Conservation (phyloP, 2,329 filamentous ascomycete genomes). For the Magnaporthales sp. region DNA sequence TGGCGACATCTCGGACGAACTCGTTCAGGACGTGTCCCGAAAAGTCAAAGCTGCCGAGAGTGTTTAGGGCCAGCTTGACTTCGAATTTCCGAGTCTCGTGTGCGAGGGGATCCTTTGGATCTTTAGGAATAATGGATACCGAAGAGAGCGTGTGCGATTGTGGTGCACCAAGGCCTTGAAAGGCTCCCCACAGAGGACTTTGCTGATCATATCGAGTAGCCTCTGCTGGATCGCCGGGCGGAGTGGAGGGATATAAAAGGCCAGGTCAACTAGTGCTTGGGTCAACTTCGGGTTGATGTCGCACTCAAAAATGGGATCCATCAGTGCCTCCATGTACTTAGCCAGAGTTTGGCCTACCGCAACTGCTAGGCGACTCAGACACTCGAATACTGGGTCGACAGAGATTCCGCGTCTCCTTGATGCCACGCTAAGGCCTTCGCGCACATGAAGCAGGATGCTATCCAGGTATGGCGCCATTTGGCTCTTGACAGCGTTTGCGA, state of each 20-base stretch:
- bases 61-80: conserved; percentile 87
- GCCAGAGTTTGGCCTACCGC: conserved; percentile 93
- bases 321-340: conserved; percentile 94
- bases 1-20: conserved; percentile 95
- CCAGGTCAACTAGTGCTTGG: conserved; percentile 95
- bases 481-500: conserved; percentile 92
- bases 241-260: conserved; percentile 94
- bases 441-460: conserved; percentile 85
- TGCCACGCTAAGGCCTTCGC: conserved; percentile 79
- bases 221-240: conserved; percentile 90
- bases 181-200: conserved; percentile 83
- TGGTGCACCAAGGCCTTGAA: conserved; percentile 86
- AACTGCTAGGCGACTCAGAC: conserved; percentile 91
- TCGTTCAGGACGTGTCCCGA: conserved; percentile 89
- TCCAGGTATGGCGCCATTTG: conserved; percentile 93
- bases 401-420: conserved; percentile 52
- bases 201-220: conserved; percentile 86
- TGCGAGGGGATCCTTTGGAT: conserved; percentile 75
- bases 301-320: conserved; percentile 95
- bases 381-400: conserved; percentile 84
- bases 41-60: conserved; percentile 97
- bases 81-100: conserved; percentile 76
- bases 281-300: conserved; percentile 90
- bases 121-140: conserved; percentile 76
- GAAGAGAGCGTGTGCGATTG: conserved; percentile 71